These are phyloP conservation scores for Pythium graminicola DNA, from an alignment of 352 stramenopile species.

Conservation along the genomic window DNA sequence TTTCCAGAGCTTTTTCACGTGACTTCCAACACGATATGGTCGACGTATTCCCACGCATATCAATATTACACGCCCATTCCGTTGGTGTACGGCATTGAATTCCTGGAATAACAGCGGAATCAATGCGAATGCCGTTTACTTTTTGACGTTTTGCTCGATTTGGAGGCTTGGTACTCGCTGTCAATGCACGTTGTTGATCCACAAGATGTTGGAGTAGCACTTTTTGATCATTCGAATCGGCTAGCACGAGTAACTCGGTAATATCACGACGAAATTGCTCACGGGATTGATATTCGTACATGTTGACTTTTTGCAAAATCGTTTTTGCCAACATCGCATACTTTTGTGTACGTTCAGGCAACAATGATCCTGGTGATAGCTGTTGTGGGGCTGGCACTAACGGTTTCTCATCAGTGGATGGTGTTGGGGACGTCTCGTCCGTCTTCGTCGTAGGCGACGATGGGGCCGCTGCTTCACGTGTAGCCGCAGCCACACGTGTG, in stretches of 20 bases:
- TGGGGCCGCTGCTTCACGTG: background rate
- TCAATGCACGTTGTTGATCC: conserved; percentile 24
- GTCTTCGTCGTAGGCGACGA: background rate
- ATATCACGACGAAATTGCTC: conserved; percentile 50
- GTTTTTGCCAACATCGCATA: conserved; percentile 10
- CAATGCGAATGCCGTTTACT: conserved; percentile 29
- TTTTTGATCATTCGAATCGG: conserved; percentile 18
- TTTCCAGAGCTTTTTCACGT: conserved; percentile 31
- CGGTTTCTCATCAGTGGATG: background rate
- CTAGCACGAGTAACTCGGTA: conserved; percentile 29
- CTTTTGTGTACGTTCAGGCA: conserved; percentile 6
- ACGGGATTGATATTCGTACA: conserved; percentile 50
- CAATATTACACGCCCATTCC: conserved; percentile 50
- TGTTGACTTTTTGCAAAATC: conserved; percentile 13
- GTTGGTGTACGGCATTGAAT: conserved; percentile 30
- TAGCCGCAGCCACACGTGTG: background rate
- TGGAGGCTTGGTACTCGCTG: background rate
- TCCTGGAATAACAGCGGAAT: conserved; percentile 29
- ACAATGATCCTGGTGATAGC: background rate
- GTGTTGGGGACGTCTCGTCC: background rate
- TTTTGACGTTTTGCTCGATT: conserved; percentile 7
- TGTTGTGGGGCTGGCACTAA: background rate
- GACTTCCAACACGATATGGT: conserved; percentile 34
- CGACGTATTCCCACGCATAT: conserved; percentile 32
- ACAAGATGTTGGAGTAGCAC: conserved; percentile 21